Evolutionary conservation across 1,284 basidiomycete species (phyloP).

Genomic region (Austropuccinia psidii): DNA sequence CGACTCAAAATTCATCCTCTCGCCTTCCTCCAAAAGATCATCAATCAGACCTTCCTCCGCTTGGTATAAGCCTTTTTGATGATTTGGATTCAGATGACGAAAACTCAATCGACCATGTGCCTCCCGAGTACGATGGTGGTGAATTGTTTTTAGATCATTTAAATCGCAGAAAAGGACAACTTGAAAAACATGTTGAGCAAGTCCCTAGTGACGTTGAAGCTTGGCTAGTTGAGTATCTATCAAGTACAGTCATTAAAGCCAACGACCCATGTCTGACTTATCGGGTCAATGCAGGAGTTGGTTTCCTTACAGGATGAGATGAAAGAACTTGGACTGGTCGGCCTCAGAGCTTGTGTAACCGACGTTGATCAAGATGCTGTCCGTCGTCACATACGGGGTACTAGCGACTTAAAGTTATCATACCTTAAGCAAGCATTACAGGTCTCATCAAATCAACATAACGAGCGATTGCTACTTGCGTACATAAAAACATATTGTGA

Average conservation of each 20-base stretch:
- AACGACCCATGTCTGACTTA: neutral
- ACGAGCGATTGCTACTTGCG: constrained; percentile 15
- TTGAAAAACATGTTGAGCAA: neutral
- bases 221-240: constrained; percentile 31
- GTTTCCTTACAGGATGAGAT: constrained; percentile 35
- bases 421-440: constrained; percentile 23
- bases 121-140: constrained; percentile 24
- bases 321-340: constrained; percentile 35
- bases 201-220: constrained; percentile 8
- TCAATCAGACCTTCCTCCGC: too few species aligned
- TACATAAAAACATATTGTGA: constrained; percentile 31
- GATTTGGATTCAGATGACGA: too few species aligned
- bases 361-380: constrained; percentile 5
- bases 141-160: constrained; percentile 11
- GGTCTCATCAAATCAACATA: constrained; percentile 13
- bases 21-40: too few species aligned
- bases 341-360: constrained; percentile 1
- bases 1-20: too few species aligned
- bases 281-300: neutral
- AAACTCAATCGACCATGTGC: constrained; percentile 18
- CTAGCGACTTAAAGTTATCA: constrained; percentile 28
- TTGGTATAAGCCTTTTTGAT: constrained; percentile 1
- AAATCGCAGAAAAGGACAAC: constrained; percentile 13
- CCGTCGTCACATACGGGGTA: constrained; percentile 18
- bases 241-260: neutral